A percentile compares a stretch with the other conserved stretches of the same genome.
phyloP scores from a whole-genome alignment of 805 yeast genomes.

The Suhomyces pyralidae region DNA sequence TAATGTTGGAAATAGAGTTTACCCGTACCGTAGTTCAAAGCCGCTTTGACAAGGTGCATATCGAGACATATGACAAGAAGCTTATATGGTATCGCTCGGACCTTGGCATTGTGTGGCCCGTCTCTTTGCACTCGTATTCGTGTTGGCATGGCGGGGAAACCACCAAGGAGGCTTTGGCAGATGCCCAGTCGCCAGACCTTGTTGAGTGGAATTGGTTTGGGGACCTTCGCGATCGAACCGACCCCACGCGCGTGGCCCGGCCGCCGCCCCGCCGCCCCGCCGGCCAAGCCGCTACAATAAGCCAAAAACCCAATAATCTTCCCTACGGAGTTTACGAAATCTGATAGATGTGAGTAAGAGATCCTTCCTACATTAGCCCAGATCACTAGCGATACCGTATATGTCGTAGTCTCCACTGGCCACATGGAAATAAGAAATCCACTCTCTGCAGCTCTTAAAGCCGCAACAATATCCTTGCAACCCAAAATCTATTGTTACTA shows the following conservation, averaged over 20 bases:
- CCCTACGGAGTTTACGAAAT: not conserved
- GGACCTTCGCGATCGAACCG: not conserved
- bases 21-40: not conserved
- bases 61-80: not conserved
- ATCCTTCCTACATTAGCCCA: not conserved
- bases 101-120: not conserved
- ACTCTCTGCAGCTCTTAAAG: not conserved
- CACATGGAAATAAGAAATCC: not conserved
- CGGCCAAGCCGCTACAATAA: not conserved
- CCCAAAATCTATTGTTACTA: not conserved
- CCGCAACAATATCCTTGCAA: not conserved
- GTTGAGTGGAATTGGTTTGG: not conserved
- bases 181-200: not conserved
- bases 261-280: not conserved
- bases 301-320: not conserved
- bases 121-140: not conserved
- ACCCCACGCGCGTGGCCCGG: not conserved
- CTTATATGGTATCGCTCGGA: not conserved
- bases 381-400: not conserved
- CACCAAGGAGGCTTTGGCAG: not conserved
- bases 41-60: not conserved
- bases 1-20: not conserved
- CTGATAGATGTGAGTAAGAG: not conserved
- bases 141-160: not conserved
- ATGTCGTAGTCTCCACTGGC: not conserved